Base-by-base conservation (phyloP, 495 filamentous ascomycete genomes). In the Paragyromitra xinjiangensis region DNA sequence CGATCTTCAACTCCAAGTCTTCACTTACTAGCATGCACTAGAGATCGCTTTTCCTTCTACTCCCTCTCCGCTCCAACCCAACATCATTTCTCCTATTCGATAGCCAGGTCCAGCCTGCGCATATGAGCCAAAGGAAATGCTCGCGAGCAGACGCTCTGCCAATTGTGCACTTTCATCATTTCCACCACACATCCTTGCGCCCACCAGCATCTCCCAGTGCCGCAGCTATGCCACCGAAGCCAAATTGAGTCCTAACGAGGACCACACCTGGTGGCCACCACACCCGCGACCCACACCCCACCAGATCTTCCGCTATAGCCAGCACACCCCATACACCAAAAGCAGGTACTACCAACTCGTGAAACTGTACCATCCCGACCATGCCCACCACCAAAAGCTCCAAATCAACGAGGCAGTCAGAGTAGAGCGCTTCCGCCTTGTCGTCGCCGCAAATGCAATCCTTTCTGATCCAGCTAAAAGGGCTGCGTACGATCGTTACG, bases 331-430 rank as follows among this genome's bases (percentile, higher is more conserved):
- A 16, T 99, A 99, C 82, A 90, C 88, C 75, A 98, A 98, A 84
- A 80, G 84, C 16, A 88, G 91, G 39, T 99, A 92, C 87, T 94
- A 94, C 83, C 89, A 96, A 77, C 88, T 99, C 39, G 94, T 97
- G 45, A 98, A 97, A 85, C 85, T 97, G 62, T 99, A 99, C 84
- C 95, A 99, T 80, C 95, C 95, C 0, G 95, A 99, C 84, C 90
- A 79, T 69, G 44, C 66, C 42, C 75, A 79, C 29, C 65, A 78
- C 55, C 44, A 77, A 6, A 83, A 84, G 51, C 85, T 88, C 26
- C 85, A 87, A 68, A 83, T 89, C 26, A 83, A 89, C 3, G 83
- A 85, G 4, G 83, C 88, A 76, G 86, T 89, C 37, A 89, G 90
- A 71, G 86, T 95, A 44, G 93, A 97, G 77, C 91, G 95, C 55